These are phyloP conservation scores for Trichoderma sp. DNA, from an alignment of 2,329 filamentous ascomycete species.

Conservation along the genomic window DNA sequence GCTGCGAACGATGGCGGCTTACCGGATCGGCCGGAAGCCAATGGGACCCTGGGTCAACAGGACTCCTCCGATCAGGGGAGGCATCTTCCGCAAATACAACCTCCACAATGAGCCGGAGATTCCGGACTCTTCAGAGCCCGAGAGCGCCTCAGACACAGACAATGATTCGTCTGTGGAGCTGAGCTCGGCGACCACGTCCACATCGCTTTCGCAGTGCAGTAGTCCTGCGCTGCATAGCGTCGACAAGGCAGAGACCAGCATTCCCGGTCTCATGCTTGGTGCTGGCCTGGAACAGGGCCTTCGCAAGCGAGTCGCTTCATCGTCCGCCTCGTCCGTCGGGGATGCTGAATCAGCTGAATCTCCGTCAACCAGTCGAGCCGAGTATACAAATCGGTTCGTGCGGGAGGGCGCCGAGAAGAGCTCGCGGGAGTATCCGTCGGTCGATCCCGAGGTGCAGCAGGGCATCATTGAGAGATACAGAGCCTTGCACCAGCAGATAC, in stretches of 20 bases:
- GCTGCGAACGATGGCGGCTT: constrained; percentile 60
- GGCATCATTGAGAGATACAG: constrained; percentile 80
- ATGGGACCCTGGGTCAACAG: constrained; percentile 59
- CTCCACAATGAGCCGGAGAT: constrained; percentile 28
- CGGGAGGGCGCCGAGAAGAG: constrained; percentile 57
- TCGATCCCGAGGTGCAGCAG: constrained; percentile 74
- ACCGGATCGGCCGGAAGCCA: constrained; percentile 60
- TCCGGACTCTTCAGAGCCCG: constrained; percentile 26
- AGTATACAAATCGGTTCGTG: constrained; percentile 58
- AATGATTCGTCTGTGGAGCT: constrained; percentile 19
- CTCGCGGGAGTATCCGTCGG: constrained; percentile 74
- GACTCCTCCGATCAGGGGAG: constrained; percentile 61
- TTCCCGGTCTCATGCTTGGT: constrained; percentile 7
- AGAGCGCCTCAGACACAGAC: constrained; percentile 23
- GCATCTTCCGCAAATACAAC: constrained; percentile 36
- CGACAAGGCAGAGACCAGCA: neutral
- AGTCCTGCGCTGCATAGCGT: constrained; percentile 14
- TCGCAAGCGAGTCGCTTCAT: constrained; percentile 19
- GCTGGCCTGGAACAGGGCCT: constrained; percentile 1
- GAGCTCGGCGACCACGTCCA: constrained; percentile 14
- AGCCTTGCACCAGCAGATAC: constrained; percentile 70
- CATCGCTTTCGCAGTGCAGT: constrained; percentile 16
- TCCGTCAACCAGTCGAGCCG: constrained; percentile 54
- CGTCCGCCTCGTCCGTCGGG: constrained; percentile 1
- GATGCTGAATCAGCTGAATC: constrained; percentile 41